Conservation (phyloP, 768 basidiomycete species). For the Cystobasidium tubakii region DNA sequence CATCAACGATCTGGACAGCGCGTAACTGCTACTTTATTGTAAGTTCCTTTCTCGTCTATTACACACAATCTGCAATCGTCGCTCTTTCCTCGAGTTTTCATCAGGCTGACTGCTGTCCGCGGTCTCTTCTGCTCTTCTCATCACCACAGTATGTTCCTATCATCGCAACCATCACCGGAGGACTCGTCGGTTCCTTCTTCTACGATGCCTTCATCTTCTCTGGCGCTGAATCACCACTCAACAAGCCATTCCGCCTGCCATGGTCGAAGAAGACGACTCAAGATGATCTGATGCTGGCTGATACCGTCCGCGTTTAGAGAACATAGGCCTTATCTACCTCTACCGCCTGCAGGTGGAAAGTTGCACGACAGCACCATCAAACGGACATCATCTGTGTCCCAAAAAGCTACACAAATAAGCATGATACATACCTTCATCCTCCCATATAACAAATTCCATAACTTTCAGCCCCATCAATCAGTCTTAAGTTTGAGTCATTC, state of each 20-base stretch:
- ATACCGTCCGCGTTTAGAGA: background rate
- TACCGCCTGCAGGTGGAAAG: no score
- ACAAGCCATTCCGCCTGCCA: slow-evolving; percentile 5
- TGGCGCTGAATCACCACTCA: slow-evolving; percentile 42
- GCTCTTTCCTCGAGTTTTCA: no score
- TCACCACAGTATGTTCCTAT: slow-evolving; percentile 33
- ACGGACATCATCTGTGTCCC: no score
- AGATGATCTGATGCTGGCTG: background rate
- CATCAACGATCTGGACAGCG: slow-evolving; percentile 44
- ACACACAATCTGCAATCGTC: background rate
- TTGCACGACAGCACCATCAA: no score
- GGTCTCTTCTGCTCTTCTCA: background rate
- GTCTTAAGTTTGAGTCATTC: background rate
- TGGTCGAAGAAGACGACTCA: background rate
- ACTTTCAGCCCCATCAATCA: no score
- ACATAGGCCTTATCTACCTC: no score
- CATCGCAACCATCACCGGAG: slow-evolving; percentile 55
- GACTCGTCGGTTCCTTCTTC: slow-evolving; percentile 52
- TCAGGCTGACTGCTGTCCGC: slow-evolving; percentile 60
- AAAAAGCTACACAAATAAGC: no score
- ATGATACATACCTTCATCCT: no score
- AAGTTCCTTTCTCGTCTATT: background rate
- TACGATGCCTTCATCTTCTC: slow-evolving; percentile 22
- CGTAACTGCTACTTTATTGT: slow-evolving; percentile 59
- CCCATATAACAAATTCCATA: no score